Evolutionary conservation across 768 basidiomycete genomes (phyloP).

Genomic region (Filobasidium wieringae): DNA sequence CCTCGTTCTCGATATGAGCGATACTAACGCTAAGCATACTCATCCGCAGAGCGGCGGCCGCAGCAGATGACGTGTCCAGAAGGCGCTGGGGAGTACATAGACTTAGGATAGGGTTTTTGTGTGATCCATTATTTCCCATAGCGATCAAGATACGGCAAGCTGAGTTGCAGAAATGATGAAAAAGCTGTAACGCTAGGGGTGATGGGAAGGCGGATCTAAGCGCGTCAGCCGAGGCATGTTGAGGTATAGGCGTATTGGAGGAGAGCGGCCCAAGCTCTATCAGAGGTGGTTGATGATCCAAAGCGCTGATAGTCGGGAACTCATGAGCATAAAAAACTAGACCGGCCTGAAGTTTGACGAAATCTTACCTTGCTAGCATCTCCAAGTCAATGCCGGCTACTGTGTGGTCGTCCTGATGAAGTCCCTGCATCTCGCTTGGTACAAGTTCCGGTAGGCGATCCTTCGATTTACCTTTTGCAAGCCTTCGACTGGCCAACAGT

Average conservation of each 20-base stretch:
- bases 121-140: conserved; percentile 23
- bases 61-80: conserved; percentile 22
- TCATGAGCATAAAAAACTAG: too few relatives aligned
- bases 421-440: too few relatives aligned
- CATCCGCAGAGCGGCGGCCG: conserved; percentile 26
- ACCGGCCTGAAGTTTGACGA: too few relatives aligned
- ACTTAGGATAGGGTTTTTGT: conserved; percentile 24
- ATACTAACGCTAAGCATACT: conserved; percentile 24
- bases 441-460: too few relatives aligned
- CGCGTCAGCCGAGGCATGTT: background rate
- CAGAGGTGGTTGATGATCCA: background rate
- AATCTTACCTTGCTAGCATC: too few relatives aligned
- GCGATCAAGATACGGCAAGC: conserved; percentile 21
- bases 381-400: too few relatives aligned
- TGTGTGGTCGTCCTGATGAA: too few relatives aligned
- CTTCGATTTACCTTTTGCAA: too few relatives aligned
- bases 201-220: conserved; percentile 22
- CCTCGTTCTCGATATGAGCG: conserved; percentile 18
- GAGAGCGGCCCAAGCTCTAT: conserved; percentile 4
- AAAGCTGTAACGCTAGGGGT: conserved; percentile 19
- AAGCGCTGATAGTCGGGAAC: background rate
- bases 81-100: conserved; percentile 21
- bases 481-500: too few relatives aligned
- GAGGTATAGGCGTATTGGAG: background rate
- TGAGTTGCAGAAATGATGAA: conserved; percentile 25